These are phyloP conservation scores for Oxyria digyna DNA, from an alignment of 148 eudicot genomes.

Conservation along the genomic window DNA sequence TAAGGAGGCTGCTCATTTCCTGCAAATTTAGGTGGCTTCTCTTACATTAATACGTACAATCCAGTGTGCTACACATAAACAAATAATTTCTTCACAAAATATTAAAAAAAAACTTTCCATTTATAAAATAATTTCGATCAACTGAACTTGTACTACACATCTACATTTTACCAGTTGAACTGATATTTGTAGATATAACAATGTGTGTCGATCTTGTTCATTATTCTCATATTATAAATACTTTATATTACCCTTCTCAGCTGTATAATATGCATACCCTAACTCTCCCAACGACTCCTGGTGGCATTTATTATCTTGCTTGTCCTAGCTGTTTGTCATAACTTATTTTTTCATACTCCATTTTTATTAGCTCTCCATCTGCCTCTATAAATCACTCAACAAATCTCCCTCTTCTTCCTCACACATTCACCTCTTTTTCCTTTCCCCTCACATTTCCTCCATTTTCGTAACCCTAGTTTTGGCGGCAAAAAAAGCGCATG, in stretches of 20 bases:
- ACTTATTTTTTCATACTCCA: background rate
- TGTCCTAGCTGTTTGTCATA: slow-evolving; percentile 13
- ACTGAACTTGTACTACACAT: background rate
- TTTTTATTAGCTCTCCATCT: background rate
- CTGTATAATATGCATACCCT: background rate
- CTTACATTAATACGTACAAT: background rate
- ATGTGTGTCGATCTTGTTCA: background rate
- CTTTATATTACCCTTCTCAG: background rate
- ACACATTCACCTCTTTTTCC: background rate
- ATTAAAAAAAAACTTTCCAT: background rate
- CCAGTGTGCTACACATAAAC: background rate
- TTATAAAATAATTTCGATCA: background rate
- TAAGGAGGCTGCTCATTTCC: slow-evolving; percentile 15
- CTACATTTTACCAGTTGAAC: background rate
- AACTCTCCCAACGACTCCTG: slow-evolving; percentile 50
- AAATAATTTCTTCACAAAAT: no score
- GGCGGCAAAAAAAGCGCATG: background rate
- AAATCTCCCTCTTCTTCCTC: background rate
- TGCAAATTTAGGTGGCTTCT: slow-evolving; percentile 39
- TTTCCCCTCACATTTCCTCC: slow-evolving; percentile 1
- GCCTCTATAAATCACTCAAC: slow-evolving; percentile 4
- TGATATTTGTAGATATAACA: background rate
- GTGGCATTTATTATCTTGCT: slow-evolving; percentile 42
- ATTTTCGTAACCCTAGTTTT: background rate
- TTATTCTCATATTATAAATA: background rate